These are phyloP conservation scores for Botrytis cinerea DNA, from an alignment of 2,329 filamentous ascomycete species.

Conservation along the genomic window DNA sequence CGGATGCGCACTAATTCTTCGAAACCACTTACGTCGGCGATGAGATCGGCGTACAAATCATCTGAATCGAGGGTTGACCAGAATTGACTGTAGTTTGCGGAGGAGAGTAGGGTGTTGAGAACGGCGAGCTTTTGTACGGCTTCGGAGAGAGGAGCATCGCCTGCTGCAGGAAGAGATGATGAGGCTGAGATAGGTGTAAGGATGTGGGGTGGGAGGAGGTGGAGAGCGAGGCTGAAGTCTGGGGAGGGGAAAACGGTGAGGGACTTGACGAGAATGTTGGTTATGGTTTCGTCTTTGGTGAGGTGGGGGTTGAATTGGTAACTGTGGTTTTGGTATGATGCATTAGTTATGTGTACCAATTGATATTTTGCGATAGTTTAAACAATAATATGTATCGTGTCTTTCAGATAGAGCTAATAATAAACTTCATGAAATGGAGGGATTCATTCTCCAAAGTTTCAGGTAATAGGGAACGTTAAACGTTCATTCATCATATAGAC, in stretches of 20 bases:
- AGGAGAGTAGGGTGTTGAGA: constrained; percentile 78
- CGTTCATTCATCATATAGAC: constrained; percentile 68
- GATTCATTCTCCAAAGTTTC: constrained; percentile 64
- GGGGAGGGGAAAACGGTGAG: constrained; percentile 96
- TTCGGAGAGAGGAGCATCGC: constrained; percentile 74
- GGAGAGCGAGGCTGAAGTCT: constrained; percentile 91
- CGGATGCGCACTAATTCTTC: constrained; percentile 90
- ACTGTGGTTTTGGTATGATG: constrained; percentile 51
- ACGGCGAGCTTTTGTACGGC: constrained; percentile 71
- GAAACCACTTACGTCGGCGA: constrained; percentile 91
- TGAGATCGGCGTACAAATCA: constrained; percentile 92
- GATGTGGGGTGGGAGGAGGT: constrained; percentile 85
- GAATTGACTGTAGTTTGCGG: constrained; percentile 87
- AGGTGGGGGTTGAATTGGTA: constrained; percentile 99
- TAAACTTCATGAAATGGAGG: constrained; percentile 66
- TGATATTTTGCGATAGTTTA: background rate
- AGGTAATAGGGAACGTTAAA: constrained; percentile 99
- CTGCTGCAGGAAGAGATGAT: constrained; percentile 52
- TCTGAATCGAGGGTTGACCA: constrained; percentile 92
- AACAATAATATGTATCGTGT: constrained; percentile 27
- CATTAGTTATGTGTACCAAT: constrained; percentile 12
- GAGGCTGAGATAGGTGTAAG: constrained; percentile 60
- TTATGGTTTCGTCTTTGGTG: constrained; percentile 93
- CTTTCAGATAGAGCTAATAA: constrained; percentile 76
- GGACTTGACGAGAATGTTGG: constrained; percentile 98